Evolutionary conservation across 78 protist genomes (phyloP).

Genomic region (Reticulomyxa filosa): DNA sequence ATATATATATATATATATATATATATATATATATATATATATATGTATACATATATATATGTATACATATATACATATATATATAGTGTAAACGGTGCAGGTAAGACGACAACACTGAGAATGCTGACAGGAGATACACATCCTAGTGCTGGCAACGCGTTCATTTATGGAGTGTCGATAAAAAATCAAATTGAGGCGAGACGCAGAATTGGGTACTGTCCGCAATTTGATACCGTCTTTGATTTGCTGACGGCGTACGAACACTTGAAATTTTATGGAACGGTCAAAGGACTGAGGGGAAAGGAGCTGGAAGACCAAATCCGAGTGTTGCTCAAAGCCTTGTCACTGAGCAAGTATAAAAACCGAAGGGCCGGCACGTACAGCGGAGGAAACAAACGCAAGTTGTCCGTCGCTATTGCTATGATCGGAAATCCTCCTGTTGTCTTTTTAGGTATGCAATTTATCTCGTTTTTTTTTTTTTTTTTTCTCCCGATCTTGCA

Average conservation of each 20-base stretch:
- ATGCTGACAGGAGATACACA: slow-evolving; percentile 48
- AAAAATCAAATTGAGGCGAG: slow-evolving; percentile 18
- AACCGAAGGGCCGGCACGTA: slow-evolving; percentile 8
- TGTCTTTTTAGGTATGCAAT: slow-evolving; percentile 19
- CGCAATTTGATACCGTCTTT: slow-evolving; percentile 44
- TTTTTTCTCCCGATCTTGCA: no score
- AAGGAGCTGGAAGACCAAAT: background rate
- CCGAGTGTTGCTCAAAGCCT: background rate
- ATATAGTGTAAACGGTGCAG: slow-evolving; percentile 23
- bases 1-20: no score
- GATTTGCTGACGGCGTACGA: slow-evolving; percentile 33
- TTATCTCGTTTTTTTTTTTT: no score
- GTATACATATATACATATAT: background rate
- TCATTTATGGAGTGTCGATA: background rate
- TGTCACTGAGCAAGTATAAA: background rate
- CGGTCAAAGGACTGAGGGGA: slow-evolving; percentile 29
- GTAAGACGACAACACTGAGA: slow-evolving; percentile 51
- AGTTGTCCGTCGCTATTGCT: slow-evolving; percentile 49
- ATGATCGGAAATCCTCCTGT: slow-evolving; percentile 31
- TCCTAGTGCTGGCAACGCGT: slow-evolving; percentile 43
- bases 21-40: background rate
- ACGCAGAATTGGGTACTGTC: slow-evolving; percentile 54
- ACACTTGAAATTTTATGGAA: slow-evolving; percentile 44
- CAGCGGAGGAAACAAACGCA: slow-evolving; percentile 61
- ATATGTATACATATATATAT: background rate